phyloP scores from a whole-genome alignment of 2,329 filamentous ascomycete genomes.

The Zymoseptoria brevis region DNA sequence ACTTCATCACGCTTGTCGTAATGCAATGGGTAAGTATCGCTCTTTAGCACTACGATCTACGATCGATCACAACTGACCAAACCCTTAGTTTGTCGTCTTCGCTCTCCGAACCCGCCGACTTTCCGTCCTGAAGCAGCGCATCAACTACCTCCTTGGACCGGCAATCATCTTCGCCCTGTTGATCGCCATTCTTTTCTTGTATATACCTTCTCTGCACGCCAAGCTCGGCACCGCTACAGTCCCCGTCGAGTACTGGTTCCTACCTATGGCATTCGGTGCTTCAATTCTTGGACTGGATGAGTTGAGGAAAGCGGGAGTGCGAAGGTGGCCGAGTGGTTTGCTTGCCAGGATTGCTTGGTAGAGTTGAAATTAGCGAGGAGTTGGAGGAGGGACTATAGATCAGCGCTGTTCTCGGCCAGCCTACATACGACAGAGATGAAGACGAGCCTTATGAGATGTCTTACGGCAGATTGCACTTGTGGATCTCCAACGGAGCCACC shows the following conservation, averaged over 20 bases:
- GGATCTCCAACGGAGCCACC: too few species aligned
- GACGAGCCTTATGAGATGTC: neutral
- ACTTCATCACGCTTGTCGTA: too few species aligned
- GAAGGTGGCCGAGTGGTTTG: slow-evolving; percentile 50
- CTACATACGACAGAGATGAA: neutral
- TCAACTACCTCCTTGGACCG: slow-evolving; percentile 63
- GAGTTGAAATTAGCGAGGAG: slow-evolving; percentile 1
- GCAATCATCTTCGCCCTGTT: slow-evolving; percentile 61
- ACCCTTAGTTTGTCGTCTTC: slow-evolving; percentile 66
- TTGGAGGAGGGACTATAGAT: neutral
- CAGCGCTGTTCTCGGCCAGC: neutral
- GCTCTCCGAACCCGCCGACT: slow-evolving; percentile 54
- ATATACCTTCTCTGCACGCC: slow-evolving; percentile 57
- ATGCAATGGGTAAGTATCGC: slow-evolving; percentile 47
- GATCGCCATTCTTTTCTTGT: slow-evolving; percentile 59
- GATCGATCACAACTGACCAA: neutral
- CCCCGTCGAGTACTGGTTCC: slow-evolving; percentile 66
- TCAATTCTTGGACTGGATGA: slow-evolving; percentile 60
- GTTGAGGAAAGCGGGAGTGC: slow-evolving; percentile 53
- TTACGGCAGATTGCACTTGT: too few species aligned
- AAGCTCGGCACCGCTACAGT: slow-evolving; percentile 54
- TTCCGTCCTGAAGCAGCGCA: slow-evolving; percentile 64
- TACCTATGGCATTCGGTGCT: slow-evolving; percentile 65
- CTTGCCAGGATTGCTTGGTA: slow-evolving; percentile 59
- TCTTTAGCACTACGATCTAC: too few species aligned